Conservation (phyloP, 1,284 basidiomycete species). For the Naganishia cerealis region DNA sequence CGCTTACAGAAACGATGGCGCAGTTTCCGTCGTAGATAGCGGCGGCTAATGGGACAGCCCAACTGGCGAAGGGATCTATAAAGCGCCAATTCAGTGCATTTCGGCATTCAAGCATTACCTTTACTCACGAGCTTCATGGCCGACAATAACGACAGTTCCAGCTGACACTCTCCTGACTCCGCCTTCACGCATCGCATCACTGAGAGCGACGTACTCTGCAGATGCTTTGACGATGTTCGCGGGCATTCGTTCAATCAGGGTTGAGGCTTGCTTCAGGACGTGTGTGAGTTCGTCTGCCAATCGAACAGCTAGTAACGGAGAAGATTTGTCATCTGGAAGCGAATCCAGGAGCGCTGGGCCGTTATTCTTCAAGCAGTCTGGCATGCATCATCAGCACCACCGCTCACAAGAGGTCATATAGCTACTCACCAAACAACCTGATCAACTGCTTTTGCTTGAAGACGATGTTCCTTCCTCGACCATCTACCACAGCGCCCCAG, state of each 20-base stretch:
- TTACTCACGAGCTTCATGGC: conserved; percentile 17
- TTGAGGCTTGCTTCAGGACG: conserved; percentile 9
- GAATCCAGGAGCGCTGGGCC: conserved; percentile 1
- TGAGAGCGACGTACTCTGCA: conserved; percentile 7
- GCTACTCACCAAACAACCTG: conserved; percentile 26
- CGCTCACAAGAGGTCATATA: neutral
- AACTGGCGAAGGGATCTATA: conserved; percentile 31
- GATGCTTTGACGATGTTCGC: conserved; percentile 19
- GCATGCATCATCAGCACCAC: neutral
- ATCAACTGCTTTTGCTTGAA: conserved; percentile 33
- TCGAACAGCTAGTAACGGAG: neutral
- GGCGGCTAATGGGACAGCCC: conserved; percentile 24
- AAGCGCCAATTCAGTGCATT: neutral
- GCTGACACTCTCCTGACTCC: conserved; percentile 3
- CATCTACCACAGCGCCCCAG: conserved; percentile 23
- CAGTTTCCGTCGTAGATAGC: conserved; percentile 29
- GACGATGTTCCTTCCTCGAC: conserved; percentile 15
- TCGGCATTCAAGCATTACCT: neutral
- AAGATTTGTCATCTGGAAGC: neutral
- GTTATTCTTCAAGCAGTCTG: conserved; percentile 10
- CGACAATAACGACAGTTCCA: conserved; percentile 30
- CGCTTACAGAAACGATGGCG: conserved; percentile 26
- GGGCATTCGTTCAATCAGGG: conserved; percentile 9
- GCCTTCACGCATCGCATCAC: conserved; percentile 5
- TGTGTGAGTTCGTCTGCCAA: conserved; percentile 22